A percentile compares a stretch with the other conserved stretches of the same genome.
These are phyloP conservation scores for Tricholoma sp. DNA, from an alignment of 768 basidiomycete species.

Conservation along the genomic window DNA sequence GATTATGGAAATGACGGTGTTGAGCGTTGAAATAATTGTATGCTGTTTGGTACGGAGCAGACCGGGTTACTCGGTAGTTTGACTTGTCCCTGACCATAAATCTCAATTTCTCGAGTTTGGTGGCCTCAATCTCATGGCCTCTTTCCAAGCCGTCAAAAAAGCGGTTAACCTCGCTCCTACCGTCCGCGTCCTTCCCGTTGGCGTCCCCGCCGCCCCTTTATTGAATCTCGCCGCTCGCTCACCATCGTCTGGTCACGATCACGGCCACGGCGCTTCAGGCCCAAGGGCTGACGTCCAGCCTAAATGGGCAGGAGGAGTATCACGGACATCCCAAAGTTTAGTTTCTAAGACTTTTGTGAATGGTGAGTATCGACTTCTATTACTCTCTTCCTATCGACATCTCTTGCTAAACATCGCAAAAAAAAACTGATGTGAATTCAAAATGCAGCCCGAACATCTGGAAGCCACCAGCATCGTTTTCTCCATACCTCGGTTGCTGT, in stretches of 20 bases:
- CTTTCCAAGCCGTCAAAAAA: conserved; percentile 73
- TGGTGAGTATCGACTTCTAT: conserved; percentile 38
- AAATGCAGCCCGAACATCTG: conserved; percentile 45
- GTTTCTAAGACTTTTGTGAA: conserved; percentile 60
- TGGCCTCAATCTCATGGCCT: conserved; percentile 48
- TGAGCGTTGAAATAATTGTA: too few relatives aligned
- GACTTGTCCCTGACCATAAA: background rate
- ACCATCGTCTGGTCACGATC: conserved; percentile 52
- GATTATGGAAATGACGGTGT: too few relatives aligned
- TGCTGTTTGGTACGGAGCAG: background rate
- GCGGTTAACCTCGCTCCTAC: conserved; percentile 80
- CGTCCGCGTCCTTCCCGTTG: conserved; percentile 71
- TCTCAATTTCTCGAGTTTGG: conserved; percentile 28
- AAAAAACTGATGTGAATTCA: conserved; percentile 5
- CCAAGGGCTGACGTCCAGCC: conserved; percentile 61
- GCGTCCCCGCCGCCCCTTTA: conserved; percentile 71
- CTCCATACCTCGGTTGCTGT: conserved; percentile 71
- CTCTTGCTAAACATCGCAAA: background rate
- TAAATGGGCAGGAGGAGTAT: conserved; percentile 57
- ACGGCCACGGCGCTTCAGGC: conserved; percentile 48
- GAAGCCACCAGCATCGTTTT: conserved; percentile 59
- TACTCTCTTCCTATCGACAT: background rate
- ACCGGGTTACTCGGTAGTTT: background rate
- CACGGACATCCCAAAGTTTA: conserved; percentile 46
- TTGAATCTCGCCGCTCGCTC: conserved; percentile 72